Evolutionary conservation across 345 rosid genomes (phyloP).

Genomic region (Combretum micranthum): DNA sequence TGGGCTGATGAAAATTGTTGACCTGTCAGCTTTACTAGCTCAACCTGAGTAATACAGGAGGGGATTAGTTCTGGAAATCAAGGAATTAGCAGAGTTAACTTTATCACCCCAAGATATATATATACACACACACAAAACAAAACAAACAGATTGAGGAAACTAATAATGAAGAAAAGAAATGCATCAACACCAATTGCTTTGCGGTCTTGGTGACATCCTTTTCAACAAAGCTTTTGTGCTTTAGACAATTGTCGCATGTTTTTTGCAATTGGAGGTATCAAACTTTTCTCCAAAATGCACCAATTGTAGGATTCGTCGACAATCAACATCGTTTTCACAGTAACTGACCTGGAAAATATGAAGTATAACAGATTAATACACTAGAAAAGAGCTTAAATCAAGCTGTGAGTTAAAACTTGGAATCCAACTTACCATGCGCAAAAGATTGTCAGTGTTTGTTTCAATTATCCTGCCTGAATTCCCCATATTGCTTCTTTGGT

Average conservation of each 20-base stretch:
- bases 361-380: slow-evolving; percentile 3
- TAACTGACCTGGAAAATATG: slow-evolving; percentile 72
- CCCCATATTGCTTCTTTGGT: slow-evolving; percentile 42
- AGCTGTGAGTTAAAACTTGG: slow-evolving; percentile 5
- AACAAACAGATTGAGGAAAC: neutral
- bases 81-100: neutral
- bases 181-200: slow-evolving; percentile 67
- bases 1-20: slow-evolving; percentile 85
- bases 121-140: too few relatives aligned
- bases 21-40: slow-evolving; percentile 68
- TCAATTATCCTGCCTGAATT: slow-evolving; percentile 74
- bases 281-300: slow-evolving; percentile 94
- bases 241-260: slow-evolving; percentile 90
- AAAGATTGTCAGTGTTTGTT: slow-evolving; percentile 86
- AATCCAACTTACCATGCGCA: slow-evolving; percentile 56
- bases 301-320: slow-evolving; percentile 84
- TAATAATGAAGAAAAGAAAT: neutral
- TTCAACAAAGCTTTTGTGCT: slow-evolving; percentile 48
- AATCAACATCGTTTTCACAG: slow-evolving; percentile 92
- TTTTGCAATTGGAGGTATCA: slow-evolving; percentile 59
- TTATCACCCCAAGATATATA: neutral
- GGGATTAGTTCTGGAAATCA: neutral
- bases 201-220: slow-evolving; percentile 83
- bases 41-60: slow-evolving; percentile 50
- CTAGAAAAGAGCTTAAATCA: neutral